Conservation (phyloP, 306 rosid genomes). For the Arachis stenosperma region DNA sequence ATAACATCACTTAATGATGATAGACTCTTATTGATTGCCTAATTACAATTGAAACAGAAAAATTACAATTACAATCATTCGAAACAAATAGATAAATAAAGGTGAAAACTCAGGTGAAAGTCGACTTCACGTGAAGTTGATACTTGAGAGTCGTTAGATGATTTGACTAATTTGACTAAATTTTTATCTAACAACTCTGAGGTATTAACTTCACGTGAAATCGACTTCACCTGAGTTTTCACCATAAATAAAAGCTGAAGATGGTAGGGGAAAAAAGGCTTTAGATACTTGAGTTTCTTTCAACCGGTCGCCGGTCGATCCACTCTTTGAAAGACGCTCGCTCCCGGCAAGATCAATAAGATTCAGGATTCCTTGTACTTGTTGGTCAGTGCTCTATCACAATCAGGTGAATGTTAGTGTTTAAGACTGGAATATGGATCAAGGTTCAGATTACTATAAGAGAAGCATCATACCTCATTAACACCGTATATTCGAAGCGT, state of each 20-base stretch:
- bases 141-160: too few species aligned
- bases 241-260: neutral
- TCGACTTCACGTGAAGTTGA: too few species aligned
- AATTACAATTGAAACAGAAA: slow-evolving; percentile 33
- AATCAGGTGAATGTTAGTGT: slow-evolving; percentile 16
- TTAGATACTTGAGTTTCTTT: slow-evolving; percentile 89
- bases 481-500: slow-evolving; percentile 87
- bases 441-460: slow-evolving; percentile 4
- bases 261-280: slow-evolving; percentile 1
- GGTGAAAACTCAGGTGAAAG: too few species aligned
- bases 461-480: slow-evolving; percentile 70
- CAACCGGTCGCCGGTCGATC: slow-evolving; percentile 91
- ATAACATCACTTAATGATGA: slow-evolving; percentile 93
- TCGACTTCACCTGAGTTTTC: too few species aligned
- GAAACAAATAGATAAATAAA: slow-evolving; percentile 1
- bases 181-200: too few species aligned
- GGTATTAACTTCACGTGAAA: too few species aligned
- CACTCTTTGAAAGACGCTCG: slow-evolving; percentile 96
- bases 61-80: neutral
- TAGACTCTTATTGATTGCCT: slow-evolving; percentile 93
- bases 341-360: slow-evolving; percentile 99
- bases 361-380: slow-evolving; percentile 91
- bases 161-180: too few species aligned
- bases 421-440: slow-evolving; percentile 13
- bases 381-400: slow-evolving; percentile 87